Percentiles rank a stretch among this genome's conserved stretches.
phyloP scores from a whole-genome alignment of 768 basidiomycete genomes.

The Hebeloma cylindrosporum region DNA sequence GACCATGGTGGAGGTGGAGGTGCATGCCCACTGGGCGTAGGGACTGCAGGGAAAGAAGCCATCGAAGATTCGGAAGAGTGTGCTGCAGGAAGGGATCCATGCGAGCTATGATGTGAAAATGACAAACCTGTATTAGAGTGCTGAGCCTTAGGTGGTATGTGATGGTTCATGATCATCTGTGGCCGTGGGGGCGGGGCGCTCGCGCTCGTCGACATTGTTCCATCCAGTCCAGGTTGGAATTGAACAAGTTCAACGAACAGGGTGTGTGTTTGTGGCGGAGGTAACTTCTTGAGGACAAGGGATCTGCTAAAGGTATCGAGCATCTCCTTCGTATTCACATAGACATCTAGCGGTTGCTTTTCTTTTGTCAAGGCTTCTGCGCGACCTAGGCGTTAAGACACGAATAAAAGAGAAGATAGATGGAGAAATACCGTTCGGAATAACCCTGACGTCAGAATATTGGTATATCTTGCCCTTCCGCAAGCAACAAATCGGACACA shows the following conservation, averaged over 20 bases:
- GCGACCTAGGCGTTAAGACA: slow-evolving; percentile 10
- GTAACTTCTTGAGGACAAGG: slow-evolving; percentile 66
- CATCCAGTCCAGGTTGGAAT: slow-evolving; percentile 55
- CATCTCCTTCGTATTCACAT: slow-evolving; percentile 74
- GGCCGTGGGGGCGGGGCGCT: slow-evolving; percentile 24
- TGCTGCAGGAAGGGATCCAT: slow-evolving; percentile 11
- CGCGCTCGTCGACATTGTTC: slow-evolving; percentile 20
- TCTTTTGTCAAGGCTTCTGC: slow-evolving; percentile 35
- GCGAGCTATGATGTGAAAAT: slow-evolving; percentile 13
- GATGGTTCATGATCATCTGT: slow-evolving; percentile 18
- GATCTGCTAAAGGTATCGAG: slow-evolving; percentile 72
- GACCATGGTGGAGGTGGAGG: slow-evolving; percentile 47
- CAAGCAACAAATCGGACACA: slow-evolving; percentile 77
- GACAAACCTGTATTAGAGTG: slow-evolving; percentile 10
- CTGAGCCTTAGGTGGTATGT: slow-evolving; percentile 18
- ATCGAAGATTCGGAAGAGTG: slow-evolving; percentile 21
- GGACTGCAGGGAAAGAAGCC: slow-evolving; percentile 14
- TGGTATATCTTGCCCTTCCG: slow-evolving; percentile 70
- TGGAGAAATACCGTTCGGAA: slow-evolving; percentile 44
- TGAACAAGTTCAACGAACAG: slow-evolving; percentile 73
- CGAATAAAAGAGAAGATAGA: slow-evolving; percentile 1
- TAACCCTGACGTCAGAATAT: slow-evolving; percentile 76
- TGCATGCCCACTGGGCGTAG: slow-evolving; percentile 12
- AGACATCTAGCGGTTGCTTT: slow-evolving; percentile 52
- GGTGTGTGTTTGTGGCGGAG: slow-evolving; percentile 62